Base-by-base conservation (phyloP, 352 stramenopile species). In the Globisporangium uncinulatum region DNA sequence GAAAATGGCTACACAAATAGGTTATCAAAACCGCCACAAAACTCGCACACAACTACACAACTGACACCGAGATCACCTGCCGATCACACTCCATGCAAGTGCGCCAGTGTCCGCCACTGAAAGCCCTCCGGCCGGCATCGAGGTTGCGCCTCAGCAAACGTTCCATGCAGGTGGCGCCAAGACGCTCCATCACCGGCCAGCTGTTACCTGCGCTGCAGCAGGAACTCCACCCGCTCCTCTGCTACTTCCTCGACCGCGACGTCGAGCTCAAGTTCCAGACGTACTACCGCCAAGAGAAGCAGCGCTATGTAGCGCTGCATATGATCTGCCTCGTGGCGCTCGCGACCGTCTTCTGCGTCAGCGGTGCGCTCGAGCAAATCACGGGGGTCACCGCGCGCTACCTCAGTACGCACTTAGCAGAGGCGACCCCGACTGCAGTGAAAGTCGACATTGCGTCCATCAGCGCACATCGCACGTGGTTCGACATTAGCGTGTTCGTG, bases 201-300 rank as follows among this genome's bases (percentile, higher is more conserved):
- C 51, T 70, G 14, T 57, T 75, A 29, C 43, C 80, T 19, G 65
- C 76, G 17, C 48, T 15, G 17, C 63, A 76, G 49, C 71, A 83
- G 36, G 71, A 76, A 13, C 69, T 71, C 14, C 73, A 85, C 54
- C 36, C 61, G 11, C 34, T 73, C 11, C 60, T 82, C 31, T 74
- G 71, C 56, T 74, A 71, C 60, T 87, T 87, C 43, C 21, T 79
- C 50, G 74, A 87, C 45, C 63, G 61, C 50, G 66, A 76, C 45
- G 67, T 86, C 24, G 77, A 87, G 58, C 71, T 71, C 48, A 74
- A 82, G 51, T 87, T 86, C 63, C 77, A 87, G 62, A 74, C 69
- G 0, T 87, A 76, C 54, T 82, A 74, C 43, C 70, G 69, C 1
- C 62, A 69, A 4, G 63, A 84, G 54, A 77, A 74, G 39, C 74